These are phyloP conservation scores for Cercophora sp. DNA, from an alignment of 495 filamentous ascomycete species.

Conservation along the genomic window DNA sequence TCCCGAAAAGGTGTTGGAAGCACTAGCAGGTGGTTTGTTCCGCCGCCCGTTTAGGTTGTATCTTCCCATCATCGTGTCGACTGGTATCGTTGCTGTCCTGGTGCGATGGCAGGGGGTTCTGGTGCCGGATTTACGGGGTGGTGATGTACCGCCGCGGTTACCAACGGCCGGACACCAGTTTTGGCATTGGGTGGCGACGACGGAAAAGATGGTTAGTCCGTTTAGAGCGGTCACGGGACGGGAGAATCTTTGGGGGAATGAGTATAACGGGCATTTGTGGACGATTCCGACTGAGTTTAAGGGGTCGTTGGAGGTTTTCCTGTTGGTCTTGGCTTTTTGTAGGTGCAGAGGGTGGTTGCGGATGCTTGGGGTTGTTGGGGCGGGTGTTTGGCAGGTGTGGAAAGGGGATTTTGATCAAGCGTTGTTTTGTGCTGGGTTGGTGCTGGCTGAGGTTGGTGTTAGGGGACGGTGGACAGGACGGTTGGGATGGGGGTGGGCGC, in stretches of 20 bases:
- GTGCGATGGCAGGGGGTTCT: too few relatives aligned
- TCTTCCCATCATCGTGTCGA: too few relatives aligned
- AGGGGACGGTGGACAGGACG: too few relatives aligned
- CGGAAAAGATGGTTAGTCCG: conserved; percentile 40
- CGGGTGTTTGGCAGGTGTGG: too few relatives aligned
- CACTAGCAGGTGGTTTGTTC: conserved; percentile 60
- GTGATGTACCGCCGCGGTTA: too few relatives aligned
- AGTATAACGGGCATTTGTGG: conserved; percentile 54
- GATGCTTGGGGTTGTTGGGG: conserved; percentile 20
- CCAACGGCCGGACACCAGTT: conserved; percentile 27
- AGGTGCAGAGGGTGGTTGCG: conserved; percentile 28
- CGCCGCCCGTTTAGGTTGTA: conserved; percentile 63
- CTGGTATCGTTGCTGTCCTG: too few relatives aligned
- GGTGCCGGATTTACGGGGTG: too few relatives aligned
- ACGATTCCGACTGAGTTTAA: conserved; percentile 69
- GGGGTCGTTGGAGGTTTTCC: conserved; percentile 61
- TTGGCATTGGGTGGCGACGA: conserved; percentile 29
- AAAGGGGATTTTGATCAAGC: conserved; percentile 26
- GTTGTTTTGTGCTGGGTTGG: conserved; percentile 40
- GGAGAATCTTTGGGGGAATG: conserved; percentile 39
- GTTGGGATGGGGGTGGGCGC: neutral
- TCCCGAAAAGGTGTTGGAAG: conserved; percentile 26
- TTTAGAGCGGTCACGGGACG: too few relatives aligned
- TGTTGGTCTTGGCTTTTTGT: conserved; percentile 49
- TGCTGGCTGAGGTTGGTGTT: conserved; percentile 39